Evolutionary conservation across 306 rosid genomes (phyloP).

Genomic region (Abrus pulchellus): DNA sequence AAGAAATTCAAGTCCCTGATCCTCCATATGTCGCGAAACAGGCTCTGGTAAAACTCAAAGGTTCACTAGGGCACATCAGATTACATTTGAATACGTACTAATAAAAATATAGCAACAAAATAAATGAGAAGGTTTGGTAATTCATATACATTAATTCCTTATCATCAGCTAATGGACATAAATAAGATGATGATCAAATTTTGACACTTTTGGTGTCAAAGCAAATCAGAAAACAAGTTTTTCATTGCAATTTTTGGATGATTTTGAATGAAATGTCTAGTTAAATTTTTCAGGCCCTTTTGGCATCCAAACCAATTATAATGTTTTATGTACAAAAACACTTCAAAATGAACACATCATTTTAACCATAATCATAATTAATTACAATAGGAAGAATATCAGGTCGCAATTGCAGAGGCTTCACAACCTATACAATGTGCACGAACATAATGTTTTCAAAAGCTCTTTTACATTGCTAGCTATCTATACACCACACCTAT

Average conservation of each 20-base stretch:
- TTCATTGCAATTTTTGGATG: slow-evolving; percentile 26
- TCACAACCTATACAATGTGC: neutral
- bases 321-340: neutral
- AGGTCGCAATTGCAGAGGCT: neutral
- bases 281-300: slow-evolving; percentile 38
- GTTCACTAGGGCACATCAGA: slow-evolving; percentile 43
- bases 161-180: slow-evolving; percentile 15
- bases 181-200: neutral
- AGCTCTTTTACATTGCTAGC: slow-evolving; percentile 26
- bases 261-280: slow-evolving; percentile 13
- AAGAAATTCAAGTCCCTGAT: slow-evolving; percentile 95
- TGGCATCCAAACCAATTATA: slow-evolving; percentile 35
- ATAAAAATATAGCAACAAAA: slow-evolving; percentile 31
- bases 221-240: slow-evolving; percentile 6
- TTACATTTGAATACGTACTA: slow-evolving; percentile 35
- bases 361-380: slow-evolving; percentile 28
- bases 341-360: slow-evolving; percentile 19
- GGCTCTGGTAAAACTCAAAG: slow-evolving; percentile 67
- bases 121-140: slow-evolving; percentile 27
- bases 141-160: slow-evolving; percentile 13
- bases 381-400: neutral
- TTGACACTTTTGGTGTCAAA: slow-evolving; percentile 6
- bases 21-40: slow-evolving; percentile 88
- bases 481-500: slow-evolving; percentile 30
- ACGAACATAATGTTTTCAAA: slow-evolving; percentile 17